Conservation (phyloP, 1,284 basidiomycete species). For the Ganoderma multipileum region DNA sequence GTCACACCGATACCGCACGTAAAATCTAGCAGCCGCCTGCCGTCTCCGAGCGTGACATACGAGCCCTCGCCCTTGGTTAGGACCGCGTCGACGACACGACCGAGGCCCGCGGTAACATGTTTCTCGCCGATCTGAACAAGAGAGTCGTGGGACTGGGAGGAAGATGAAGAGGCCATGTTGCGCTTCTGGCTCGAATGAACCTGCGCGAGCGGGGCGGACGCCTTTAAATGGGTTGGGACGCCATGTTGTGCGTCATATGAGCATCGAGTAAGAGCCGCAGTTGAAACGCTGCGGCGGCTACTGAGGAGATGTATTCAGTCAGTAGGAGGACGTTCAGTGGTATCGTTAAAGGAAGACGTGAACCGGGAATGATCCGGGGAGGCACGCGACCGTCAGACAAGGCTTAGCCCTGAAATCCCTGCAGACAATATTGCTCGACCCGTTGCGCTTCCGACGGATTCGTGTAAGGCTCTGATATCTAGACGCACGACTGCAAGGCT, state of each 20-base stretch:
- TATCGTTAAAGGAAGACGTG: not conserved
- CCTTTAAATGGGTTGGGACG: constrained; percentile 19
- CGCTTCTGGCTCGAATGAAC: constrained; percentile 7
- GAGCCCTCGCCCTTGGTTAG: constrained; percentile 83
- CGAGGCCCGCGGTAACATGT: constrained; percentile 77
- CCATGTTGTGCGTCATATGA: constrained; percentile 7
- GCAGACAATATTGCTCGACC: not conserved
- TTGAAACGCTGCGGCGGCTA: not conserved
- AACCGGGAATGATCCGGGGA: not conserved
- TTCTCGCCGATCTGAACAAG: constrained; percentile 57
- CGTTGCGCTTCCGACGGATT: not conserved
- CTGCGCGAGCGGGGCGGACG: not conserved
- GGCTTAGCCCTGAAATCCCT: not conserved
- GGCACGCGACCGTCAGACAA: not conserved
- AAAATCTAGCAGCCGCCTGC: constrained; percentile 80
- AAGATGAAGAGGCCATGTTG: constrained; percentile 30
- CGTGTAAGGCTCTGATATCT: not conserved
- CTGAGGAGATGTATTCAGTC: not conserved
- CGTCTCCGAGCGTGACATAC: constrained; percentile 76
- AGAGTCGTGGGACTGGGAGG: constrained; percentile 32
- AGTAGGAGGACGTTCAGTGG: not conserved
- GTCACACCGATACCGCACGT: constrained; percentile 89
- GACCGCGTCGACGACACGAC: constrained; percentile 72
- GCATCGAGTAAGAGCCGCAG: constrained; percentile 4
- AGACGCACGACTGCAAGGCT: not conserved